Percentiles rank a stretch among this genome's conserved stretches.
Conservation (phyloP, 2,329 filamentous ascomycete species). For the Scopulariopsis brevicaulis region DNA sequence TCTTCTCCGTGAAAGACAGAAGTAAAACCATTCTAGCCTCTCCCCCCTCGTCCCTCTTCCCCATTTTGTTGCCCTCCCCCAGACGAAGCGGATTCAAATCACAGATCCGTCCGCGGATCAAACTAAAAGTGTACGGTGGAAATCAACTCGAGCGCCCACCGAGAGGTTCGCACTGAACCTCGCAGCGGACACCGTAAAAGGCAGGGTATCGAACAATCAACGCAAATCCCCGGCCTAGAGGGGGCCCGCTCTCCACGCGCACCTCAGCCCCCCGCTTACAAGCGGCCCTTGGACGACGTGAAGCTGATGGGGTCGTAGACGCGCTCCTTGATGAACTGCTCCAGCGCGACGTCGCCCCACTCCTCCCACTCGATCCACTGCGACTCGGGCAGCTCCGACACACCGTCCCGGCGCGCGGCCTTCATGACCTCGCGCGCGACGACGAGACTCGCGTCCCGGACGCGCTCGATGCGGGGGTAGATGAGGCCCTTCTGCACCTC, state of each 20-base stretch:
- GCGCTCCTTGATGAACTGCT: constrained; percentile 45
- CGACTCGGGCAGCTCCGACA: constrained; percentile 56
- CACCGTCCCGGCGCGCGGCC: constrained; percentile 71
- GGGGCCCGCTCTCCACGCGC: neutral
- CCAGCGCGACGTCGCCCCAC: constrained; percentile 54
- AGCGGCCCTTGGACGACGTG: neutral
- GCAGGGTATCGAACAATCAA: neutral
- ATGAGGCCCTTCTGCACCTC: constrained; percentile 77
- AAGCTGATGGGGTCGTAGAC: constrained; percentile 45
- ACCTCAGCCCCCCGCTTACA: neutral
- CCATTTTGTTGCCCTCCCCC: too few species aligned
- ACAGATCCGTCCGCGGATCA: neutral
- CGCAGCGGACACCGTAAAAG: neutral
- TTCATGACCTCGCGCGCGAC: constrained; percentile 92
- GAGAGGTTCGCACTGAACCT: neutral
- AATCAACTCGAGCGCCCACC: neutral
- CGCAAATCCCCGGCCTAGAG: neutral
- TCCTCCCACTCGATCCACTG: constrained; percentile 65
- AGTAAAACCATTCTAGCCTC: too few species aligned
- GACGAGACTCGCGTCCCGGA: constrained; percentile 76
- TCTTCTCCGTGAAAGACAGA: neutral
- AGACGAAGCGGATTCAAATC: too few species aligned
- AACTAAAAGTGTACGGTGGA: neutral
- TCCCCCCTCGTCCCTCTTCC: too few species aligned
- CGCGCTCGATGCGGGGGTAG: constrained; percentile 84